Percentiles rank a stretch among this genome's conserved stretches.
Evolutionary conservation across 768 basidiomycete species (phyloP).

Genomic region (Lepiota brunneoincarnata): DNA sequence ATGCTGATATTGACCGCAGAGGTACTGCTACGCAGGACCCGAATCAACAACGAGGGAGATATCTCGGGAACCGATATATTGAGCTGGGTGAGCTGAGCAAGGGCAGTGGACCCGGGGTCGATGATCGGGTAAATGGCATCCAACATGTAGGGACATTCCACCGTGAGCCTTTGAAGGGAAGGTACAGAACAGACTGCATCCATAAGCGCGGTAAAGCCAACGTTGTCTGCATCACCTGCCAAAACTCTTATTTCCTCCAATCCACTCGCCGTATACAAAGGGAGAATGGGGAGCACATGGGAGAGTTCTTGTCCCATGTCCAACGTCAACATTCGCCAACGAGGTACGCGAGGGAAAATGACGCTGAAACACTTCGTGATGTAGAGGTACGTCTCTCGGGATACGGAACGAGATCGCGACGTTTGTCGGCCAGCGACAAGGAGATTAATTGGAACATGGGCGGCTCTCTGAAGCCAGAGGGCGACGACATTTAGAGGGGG

Average conservation of each 20-base stretch:
- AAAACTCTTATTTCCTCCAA: background rate
- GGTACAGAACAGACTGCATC: background rate
- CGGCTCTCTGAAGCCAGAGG: background rate
- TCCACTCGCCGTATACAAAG: background rate
- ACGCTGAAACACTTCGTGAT: background rate
- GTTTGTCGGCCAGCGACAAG: background rate
- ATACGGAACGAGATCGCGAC: background rate
- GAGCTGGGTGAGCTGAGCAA: slow-evolving; percentile 1
- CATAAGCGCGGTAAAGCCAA: background rate
- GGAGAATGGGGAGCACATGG: background rate
- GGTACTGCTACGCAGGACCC: background rate
- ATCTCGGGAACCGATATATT: background rate
- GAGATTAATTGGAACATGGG: background rate
- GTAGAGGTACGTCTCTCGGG: background rate
- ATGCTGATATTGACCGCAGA: background rate
- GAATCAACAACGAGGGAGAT: background rate
- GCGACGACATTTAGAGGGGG: background rate
- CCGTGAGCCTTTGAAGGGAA: slow-evolving; percentile 1
- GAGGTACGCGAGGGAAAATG: background rate
- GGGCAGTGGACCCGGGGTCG: background rate
- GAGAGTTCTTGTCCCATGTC: background rate
- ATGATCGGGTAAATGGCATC: background rate
- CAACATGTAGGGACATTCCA: background rate
- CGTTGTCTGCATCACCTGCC: background rate
- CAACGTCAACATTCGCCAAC: background rate